Percentiles rank a stretch among this genome's conserved stretches.
Evolutionary conservation across 1,284 basidiomycete species (phyloP).

Genomic region (Ceratobasidium sp.): DNA sequence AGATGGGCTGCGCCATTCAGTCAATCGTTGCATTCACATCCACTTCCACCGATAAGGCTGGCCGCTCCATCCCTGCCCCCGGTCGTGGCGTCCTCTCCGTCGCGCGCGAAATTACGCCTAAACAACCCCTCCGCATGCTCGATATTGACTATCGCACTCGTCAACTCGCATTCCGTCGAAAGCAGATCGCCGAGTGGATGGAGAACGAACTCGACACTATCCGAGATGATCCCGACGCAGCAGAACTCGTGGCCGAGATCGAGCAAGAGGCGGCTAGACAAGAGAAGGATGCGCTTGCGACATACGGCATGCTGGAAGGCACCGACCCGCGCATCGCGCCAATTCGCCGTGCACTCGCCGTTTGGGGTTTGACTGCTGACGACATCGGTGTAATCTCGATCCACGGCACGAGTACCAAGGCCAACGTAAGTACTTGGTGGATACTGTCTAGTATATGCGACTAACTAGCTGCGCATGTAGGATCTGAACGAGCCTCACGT

Average conservation of each 20-base stretch:
- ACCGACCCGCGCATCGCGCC: conserved; percentile 84
- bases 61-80: conserved; percentile 91
- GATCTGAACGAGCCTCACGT: conserved; percentile 98
- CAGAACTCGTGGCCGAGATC: conserved; percentile 76
- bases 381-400: conserved; percentile 89
- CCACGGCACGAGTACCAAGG: conserved; percentile 94
- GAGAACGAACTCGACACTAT: conserved; percentile 84
- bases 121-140: conserved; percentile 77
- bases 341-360: conserved; percentile 90
- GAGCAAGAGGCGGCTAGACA: conserved; percentile 89
- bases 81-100: conserved; percentile 88
- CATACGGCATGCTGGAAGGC: conserved; percentile 95
- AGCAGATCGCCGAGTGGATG: conserved; percentile 93
- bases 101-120: conserved; percentile 76
- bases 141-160: conserved; percentile 86
- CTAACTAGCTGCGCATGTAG: conserved; percentile 50
- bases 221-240: conserved; percentile 70
- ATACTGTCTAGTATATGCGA: conserved; percentile 26
- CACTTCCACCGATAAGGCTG: conserved; percentile 96
- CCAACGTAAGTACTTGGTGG: conserved; percentile 66
- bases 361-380: conserved; percentile 94
- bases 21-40: conserved; percentile 95
- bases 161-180: conserved; percentile 90
- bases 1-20: conserved; percentile 92
- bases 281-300: conserved; percentile 86